These are phyloP conservation scores for Penicillium carneum DNA, from an alignment of 2,329 filamentous ascomycete species.

Conservation along the genomic window DNA sequence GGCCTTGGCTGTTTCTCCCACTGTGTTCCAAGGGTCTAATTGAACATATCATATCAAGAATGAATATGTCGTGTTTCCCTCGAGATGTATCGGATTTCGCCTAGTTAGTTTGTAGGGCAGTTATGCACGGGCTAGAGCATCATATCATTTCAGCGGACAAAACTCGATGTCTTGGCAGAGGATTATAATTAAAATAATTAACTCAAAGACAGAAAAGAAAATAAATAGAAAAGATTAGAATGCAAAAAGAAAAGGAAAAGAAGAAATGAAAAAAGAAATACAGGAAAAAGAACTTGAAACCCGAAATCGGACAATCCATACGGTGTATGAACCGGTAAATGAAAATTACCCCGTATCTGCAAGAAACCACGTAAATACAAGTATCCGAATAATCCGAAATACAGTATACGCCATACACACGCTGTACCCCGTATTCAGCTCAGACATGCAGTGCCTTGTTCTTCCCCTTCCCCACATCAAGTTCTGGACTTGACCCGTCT, in stretches of 20 bases:
- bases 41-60: neutral
- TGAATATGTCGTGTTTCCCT: neutral
- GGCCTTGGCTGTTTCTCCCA: neutral
- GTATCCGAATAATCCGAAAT: neutral
- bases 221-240: neutral
- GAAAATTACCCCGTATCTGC: neutral
- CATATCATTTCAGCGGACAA: conserved; percentile 15
- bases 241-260: neutral
- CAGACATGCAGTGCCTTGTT: neutral
- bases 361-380: neutral
- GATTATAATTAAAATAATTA: neutral
- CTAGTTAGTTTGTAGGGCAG: neutral
- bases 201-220: neutral
- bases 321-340: neutral
- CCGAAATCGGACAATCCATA: neutral
- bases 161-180: conserved; percentile 16
- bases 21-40: neutral
- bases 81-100: conserved; percentile 1
- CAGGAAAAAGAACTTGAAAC: neutral
- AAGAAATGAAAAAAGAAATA: neutral
- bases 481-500: conserved; percentile 17
- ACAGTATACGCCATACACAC: neutral
- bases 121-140: conserved; percentile 15
- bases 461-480: conserved; percentile 9
- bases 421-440: neutral